phyloP scores from a whole-genome alignment of 164 flowering plant genomes.

The Annona cherimola region DNA sequence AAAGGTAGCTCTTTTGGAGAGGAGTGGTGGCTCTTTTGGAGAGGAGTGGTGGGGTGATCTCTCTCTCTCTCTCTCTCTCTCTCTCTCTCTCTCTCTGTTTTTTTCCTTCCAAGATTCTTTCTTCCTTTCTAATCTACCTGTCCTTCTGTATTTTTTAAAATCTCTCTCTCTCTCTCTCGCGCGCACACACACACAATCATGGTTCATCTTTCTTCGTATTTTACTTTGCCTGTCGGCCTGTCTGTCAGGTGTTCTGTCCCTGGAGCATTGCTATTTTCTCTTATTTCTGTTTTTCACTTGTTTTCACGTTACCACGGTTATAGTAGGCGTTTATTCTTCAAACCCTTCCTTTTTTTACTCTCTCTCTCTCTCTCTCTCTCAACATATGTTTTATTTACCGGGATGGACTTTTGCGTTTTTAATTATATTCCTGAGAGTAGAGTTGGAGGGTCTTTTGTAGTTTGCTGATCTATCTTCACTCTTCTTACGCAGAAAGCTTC shows the following conservation, averaged over 20 bases:
- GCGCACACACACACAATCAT: not conserved
- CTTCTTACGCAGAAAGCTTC: not conserved
- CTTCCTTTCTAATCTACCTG: not conserved
- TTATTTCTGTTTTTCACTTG: not conserved
- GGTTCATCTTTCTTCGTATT: not conserved
- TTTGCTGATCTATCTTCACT: not conserved
- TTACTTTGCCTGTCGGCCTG: not conserved
- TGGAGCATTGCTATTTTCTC: not conserved
- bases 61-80: conserved; percentile 1
- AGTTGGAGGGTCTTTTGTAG: not conserved
- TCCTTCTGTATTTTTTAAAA: not conserved
- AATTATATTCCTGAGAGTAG: not conserved
- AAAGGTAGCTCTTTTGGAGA: not conserved
- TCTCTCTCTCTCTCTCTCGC: not conserved
- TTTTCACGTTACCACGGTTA: conserved; percentile 5
- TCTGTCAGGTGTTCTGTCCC: not conserved
- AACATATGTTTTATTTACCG: too few species aligned
- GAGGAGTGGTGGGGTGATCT: not conserved
- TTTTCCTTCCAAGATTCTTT: not conserved
- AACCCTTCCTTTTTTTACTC: not conserved
- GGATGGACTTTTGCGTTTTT: not conserved
- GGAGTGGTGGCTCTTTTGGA: not conserved
- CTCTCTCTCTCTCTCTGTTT: not conserved
- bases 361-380: too few species aligned
- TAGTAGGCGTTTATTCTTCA: conserved; percentile 1